A percentile compares a stretch with the other conserved stretches of the same genome.
These are phyloP conservation scores for Boletus subcaerulescens DNA, from an alignment of 768 basidiomycete species.

Conservation along the genomic window DNA sequence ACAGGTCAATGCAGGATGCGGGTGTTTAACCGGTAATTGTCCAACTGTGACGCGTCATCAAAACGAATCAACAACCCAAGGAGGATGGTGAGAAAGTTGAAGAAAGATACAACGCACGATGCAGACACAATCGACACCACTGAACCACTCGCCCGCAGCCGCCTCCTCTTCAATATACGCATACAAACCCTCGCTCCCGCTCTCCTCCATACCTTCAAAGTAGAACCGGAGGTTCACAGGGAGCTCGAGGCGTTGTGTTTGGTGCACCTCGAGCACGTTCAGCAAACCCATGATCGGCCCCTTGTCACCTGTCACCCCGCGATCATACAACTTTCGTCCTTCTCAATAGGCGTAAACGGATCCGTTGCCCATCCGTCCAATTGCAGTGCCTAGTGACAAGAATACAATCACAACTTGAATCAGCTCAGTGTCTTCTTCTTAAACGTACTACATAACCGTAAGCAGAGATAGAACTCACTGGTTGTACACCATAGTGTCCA, in stretches of 20 bases:
- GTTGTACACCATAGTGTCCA: conserved; percentile 95
- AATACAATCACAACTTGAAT: too few relatives aligned
- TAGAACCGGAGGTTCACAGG: conserved; percentile 90
- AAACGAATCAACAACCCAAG: background rate
- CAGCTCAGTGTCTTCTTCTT: background rate
- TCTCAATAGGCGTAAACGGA: conserved; percentile 68
- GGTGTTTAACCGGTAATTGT: conserved; percentile 92
- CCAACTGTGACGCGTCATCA: conserved; percentile 47
- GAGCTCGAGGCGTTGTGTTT: conserved; percentile 58
- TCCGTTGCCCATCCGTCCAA: conserved; percentile 87
- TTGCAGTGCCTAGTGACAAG: conserved; percentile 30
- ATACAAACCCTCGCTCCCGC: conserved; percentile 86
- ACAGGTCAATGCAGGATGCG: conserved; percentile 82
- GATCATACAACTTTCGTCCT: conserved; percentile 68
- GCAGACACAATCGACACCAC: conserved; percentile 89
- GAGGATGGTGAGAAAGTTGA: background rate
- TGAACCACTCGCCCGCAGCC: conserved; percentile 70
- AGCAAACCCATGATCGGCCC: conserved; percentile 88
- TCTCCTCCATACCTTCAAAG: conserved; percentile 99
- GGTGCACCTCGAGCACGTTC: conserved; percentile 85
- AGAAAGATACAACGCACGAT: conserved; percentile 53
- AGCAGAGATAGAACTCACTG: conserved; percentile 43
- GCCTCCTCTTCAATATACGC: conserved; percentile 79
- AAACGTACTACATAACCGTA: too few relatives aligned
- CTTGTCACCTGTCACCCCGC: conserved; percentile 93